Percentiles rank a stretch among this genome's conserved stretches.
These are phyloP conservation scores for Fusarium sp. DNA, from an alignment of 2,329 filamentous ascomycete genomes.

Conservation along the genomic window DNA sequence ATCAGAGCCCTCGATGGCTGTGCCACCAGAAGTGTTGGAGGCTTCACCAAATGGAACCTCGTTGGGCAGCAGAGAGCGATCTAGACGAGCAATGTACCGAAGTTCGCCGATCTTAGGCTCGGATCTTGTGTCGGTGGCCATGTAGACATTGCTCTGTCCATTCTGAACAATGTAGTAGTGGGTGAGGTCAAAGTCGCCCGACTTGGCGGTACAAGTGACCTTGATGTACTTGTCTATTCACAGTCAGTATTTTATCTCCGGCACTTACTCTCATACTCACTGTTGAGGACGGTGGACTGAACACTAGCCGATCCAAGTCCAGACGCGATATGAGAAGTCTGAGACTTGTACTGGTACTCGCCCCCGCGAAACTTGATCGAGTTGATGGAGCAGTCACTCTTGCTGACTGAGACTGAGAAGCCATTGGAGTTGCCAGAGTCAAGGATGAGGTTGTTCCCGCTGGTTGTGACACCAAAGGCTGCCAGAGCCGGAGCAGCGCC, in stretches of 20 bases:
- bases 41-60: slow-evolving; percentile 66
- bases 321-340: slow-evolving; percentile 57
- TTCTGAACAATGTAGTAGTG: slow-evolving; percentile 73
- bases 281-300: slow-evolving; percentile 56
- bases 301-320: slow-evolving; percentile 65
- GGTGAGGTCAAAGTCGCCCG: slow-evolving; percentile 59
- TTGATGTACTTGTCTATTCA: slow-evolving; percentile 63
- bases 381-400: slow-evolving; percentile 71
- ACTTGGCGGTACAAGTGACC: slow-evolving; percentile 69
- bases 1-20: slow-evolving; percentile 68
- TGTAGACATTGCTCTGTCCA: slow-evolving; percentile 70
- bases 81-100: slow-evolving; percentile 72
- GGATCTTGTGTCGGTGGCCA: slow-evolving; percentile 71
- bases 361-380: slow-evolving; percentile 70
- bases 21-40: slow-evolving; percentile 66
- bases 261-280: slow-evolving; percentile 23
- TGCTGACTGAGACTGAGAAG: slow-evolving; percentile 64
- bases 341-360: slow-evolving; percentile 66
- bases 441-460: slow-evolving; percentile 58
- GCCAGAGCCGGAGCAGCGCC: slow-evolving; percentile 51
- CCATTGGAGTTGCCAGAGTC: slow-evolving; percentile 63
- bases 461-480: slow-evolving; percentile 59
- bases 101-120: slow-evolving; percentile 70
- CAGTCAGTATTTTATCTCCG: slow-evolving; percentile 1
- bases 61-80: slow-evolving; percentile 61